Evolutionary conservation across 164 flowering plant genomes (phyloP).

Genomic region (Piper longum): DNA sequence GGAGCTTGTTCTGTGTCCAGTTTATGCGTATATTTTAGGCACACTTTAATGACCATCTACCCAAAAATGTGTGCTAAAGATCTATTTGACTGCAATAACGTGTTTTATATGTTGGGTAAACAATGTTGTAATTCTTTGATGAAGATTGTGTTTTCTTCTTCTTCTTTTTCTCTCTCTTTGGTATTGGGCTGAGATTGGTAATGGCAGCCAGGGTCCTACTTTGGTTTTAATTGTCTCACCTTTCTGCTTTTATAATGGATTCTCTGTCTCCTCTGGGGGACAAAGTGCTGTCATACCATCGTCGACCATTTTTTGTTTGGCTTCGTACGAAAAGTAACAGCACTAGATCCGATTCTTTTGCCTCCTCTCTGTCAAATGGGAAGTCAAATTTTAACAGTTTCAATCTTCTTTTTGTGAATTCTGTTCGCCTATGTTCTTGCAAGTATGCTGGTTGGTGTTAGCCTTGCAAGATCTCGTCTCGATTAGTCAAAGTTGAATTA

Average conservation of each 20-base stretch:
- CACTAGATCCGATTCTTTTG: conserved; percentile 20
- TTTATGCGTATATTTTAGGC: not conserved
- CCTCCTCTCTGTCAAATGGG: conserved; percentile 33
- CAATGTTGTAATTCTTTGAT: not conserved
- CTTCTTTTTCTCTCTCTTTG: not conserved
- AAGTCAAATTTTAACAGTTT: conserved; percentile 26
- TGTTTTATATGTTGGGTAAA: not conserved
- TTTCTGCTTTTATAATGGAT: not conserved
- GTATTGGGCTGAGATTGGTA: not conserved
- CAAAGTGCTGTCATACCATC: conserved; percentile 28
- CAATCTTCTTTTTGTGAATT: not conserved
- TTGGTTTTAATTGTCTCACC: not conserved
- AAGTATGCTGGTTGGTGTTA: not conserved
- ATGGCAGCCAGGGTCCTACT: not conserved
- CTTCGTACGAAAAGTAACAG: conserved; percentile 30
- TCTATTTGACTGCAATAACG: not conserved
- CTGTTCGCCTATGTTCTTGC: not conserved
- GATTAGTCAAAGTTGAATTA: not conserved
- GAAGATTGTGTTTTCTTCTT: not conserved
- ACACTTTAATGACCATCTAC: not conserved
- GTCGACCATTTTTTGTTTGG: conserved; percentile 39
- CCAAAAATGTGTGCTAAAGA: not conserved
- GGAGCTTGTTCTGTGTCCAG: not conserved
- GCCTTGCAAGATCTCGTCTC: not conserved
- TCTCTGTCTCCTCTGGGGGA: conserved; percentile 18